phyloP scores from a whole-genome alignment of 371 early-diverging fungal species.

The Haplosporangium sp. region DNA sequence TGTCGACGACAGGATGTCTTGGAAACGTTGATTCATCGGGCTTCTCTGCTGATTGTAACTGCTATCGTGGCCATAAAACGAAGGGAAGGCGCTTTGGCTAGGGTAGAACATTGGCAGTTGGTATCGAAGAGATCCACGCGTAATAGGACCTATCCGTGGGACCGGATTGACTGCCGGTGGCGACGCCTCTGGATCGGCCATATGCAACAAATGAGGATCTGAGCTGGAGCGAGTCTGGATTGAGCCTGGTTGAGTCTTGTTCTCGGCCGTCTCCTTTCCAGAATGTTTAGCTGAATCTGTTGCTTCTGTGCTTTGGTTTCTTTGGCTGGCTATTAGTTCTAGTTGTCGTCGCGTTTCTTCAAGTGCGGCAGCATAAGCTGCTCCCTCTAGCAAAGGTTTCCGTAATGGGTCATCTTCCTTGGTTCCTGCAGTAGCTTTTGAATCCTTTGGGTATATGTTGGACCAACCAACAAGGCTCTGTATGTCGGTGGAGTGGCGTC shows the following conservation, averaged over 20 bases:
- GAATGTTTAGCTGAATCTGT: neutral
- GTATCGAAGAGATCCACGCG: neutral
- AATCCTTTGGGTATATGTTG: neutral
- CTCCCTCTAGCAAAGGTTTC: constrained; percentile 15
- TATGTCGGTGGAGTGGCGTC: constrained; percentile 48
- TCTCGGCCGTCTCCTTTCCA: constrained; percentile 5
- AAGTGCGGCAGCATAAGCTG: constrained; percentile 31
- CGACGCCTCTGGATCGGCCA: constrained; percentile 3
- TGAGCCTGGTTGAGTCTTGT: neutral
- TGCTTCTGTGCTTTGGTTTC: constrained; percentile 1
- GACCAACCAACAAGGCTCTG: constrained; percentile 31
- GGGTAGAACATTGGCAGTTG: constrained; percentile 7
- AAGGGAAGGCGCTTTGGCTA: constrained; percentile 1
- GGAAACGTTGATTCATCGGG: constrained; percentile 44
- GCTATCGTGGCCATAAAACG: constrained; percentile 10
- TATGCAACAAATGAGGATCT: constrained; percentile 23
- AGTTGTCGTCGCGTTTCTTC: constrained; percentile 28
- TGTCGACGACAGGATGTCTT: constrained; percentile 21
- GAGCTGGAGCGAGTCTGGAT: constrained; percentile 23
- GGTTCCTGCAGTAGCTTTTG: neutral
- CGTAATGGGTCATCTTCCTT: neutral
- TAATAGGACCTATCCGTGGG: neutral
- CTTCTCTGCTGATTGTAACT: constrained; percentile 36
- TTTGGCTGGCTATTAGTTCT: constrained; percentile 13
- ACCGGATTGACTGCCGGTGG: neutral